Percentiles rank a stretch among this genome's conserved stretches.
These are phyloP conservation scores for Alternaria incomplexa DNA, from an alignment of 2,329 filamentous ascomycete genomes.

Conservation along the genomic window DNA sequence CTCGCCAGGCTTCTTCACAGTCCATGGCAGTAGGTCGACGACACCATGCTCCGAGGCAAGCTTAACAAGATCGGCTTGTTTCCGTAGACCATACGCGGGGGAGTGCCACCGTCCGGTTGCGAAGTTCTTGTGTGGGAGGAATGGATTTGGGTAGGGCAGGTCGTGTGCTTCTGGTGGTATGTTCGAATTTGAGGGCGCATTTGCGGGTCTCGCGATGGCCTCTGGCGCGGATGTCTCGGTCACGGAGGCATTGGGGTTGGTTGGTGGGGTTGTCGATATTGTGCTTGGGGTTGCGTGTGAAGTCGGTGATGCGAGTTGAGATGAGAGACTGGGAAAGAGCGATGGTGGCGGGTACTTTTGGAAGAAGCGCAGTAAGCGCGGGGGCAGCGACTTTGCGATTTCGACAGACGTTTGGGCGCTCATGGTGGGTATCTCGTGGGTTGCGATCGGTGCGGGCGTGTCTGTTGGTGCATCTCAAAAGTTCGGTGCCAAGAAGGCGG, in stretches of 20 bases:
- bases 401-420: constrained; percentile 48
- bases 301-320: constrained; percentile 22
- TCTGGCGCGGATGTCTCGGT: constrained; percentile 37
- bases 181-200: constrained; percentile 16
- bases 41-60: constrained; percentile 79
- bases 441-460: constrained; percentile 2
- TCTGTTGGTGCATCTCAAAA: constrained; percentile 8
- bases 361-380: constrained; percentile 83
- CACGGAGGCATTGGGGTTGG: constrained; percentile 50
- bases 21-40: constrained; percentile 78
- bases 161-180: constrained; percentile 32
- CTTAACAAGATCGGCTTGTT: constrained; percentile 91
- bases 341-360: constrained; percentile 79
- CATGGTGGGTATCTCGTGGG: constrained; percentile 27
- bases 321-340: constrained; percentile 49
- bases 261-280: constrained; percentile 31
- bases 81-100: constrained; percentile 80
- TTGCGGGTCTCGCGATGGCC: constrained; percentile 23
- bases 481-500: constrained; percentile 20
- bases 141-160: constrained; percentile 74
- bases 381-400: constrained; percentile 75
- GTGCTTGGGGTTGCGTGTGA: constrained; percentile 12
- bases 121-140: constrained; percentile 78
- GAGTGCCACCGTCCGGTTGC: constrained; percentile 82
- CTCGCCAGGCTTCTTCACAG: constrained; percentile 75